Base-by-base conservation (phyloP, 179 eudicot species). In the Silene vulgaris region DNA sequence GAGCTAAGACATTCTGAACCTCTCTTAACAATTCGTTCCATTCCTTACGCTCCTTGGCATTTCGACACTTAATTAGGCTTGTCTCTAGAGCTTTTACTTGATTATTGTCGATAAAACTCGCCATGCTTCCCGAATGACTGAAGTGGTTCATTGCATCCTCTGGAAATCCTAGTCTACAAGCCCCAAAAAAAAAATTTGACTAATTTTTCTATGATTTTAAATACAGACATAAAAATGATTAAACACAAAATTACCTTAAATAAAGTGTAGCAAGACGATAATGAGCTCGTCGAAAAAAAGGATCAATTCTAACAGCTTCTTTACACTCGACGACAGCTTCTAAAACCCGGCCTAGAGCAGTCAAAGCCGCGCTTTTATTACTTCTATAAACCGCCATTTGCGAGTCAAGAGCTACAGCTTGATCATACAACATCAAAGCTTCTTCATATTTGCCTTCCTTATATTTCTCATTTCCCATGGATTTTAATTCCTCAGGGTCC, bases 361-460 rank as follows among this genome's bases (percentile, higher is more conserved):
- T 76, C 75, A 91, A 83, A 54, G 88, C 93, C 3, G 91, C 96
- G 72, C 87, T 74, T 56, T 85, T 86, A 59, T 89, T 88, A 74
- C 90, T 80, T 32, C 88, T 74, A 70, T 83, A 91, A 7, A 82
- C 75, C 5, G 93, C 93, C 30, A 75, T 80, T n/a, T 56, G 82
- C 7, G 92, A 76, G 78, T 89, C 88, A 11, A 85, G 71, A 12
- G 80, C 74, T 66, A 89, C 84, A 0, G 91, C 91, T 70, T 78
- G 82, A 56, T 82, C 75, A n/a, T 89, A 89, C 32, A 90, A 78
- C 14, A 48, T 82, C 78, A 90, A 75, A 0, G 96, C 96, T 73
- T 88, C 90, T 59, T 86, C 87, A 52, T 83, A 90, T 67, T 81
- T 86, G 4, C 91, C 93, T 76, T 86, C 77, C 74, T 79, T 88